Percentiles rank a stretch among this genome's conserved stretches.
Conservation (phyloP, 2,329 filamentous ascomycete species). For the Cladorrhinum sp. region DNA sequence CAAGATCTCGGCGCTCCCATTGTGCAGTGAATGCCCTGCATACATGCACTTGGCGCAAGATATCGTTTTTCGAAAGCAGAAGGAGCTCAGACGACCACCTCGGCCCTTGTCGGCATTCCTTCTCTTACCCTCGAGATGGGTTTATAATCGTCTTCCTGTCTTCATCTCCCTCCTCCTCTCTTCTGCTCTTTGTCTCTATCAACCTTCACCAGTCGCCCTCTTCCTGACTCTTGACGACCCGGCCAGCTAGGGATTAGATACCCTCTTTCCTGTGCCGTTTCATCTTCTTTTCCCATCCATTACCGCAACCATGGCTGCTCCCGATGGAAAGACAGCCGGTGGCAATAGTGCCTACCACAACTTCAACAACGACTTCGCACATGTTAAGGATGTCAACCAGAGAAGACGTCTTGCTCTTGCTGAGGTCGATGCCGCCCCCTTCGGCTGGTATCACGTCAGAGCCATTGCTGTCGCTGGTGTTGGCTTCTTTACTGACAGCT, state of each 20-base stretch:
- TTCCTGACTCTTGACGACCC: neutral
- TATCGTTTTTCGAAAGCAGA: neutral
- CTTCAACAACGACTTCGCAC: conserved; percentile 54
- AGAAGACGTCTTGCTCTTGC: conserved; percentile 74
- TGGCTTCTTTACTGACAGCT: conserved; percentile 82
- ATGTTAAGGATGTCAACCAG: conserved; percentile 70
- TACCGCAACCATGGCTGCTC: conserved; percentile 12
- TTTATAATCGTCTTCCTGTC: neutral
- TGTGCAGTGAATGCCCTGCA: neutral
- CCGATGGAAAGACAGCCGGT: conserved; percentile 50
- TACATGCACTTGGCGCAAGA: neutral
- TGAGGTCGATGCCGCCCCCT: conserved; percentile 77
- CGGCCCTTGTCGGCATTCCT: neutral
- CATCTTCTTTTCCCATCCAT: neutral
- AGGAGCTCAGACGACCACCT: neutral
- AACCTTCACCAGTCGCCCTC: neutral
- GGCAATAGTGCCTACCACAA: conserved; percentile 73
- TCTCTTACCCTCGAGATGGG: neutral
- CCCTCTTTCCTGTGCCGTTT: neutral
- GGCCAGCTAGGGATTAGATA: neutral
- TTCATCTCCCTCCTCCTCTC: neutral
- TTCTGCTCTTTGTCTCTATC: conserved; percentile 3
- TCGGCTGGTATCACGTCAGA: conserved; percentile 81
- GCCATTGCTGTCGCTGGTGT: conserved; percentile 76
- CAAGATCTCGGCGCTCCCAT: neutral